Evolutionary conservation across 2,329 filamentous ascomycete genomes (phyloP).

Genomic region (Ilyonectria destructans): DNA sequence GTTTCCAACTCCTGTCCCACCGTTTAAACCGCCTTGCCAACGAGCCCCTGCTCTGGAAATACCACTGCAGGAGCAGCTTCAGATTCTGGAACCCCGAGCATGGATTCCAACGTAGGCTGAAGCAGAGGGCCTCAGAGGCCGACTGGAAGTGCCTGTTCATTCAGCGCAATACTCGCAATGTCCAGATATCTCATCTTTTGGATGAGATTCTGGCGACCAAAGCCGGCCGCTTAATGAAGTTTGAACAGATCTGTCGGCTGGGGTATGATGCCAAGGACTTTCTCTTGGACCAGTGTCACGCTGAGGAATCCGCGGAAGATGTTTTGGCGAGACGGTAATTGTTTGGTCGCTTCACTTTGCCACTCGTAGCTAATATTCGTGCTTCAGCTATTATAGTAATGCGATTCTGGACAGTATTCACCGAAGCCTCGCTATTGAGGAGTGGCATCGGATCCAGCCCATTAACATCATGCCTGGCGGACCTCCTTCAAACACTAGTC

Average conservation of each 20-base stretch:
- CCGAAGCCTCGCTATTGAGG: constrained; percentile 82
- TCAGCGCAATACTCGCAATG: constrained; percentile 69
- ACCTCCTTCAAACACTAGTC: constrained; percentile 59
- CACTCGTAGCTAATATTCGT: constrained; percentile 13
- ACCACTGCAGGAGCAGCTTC: constrained; percentile 80
- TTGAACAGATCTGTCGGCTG: constrained; percentile 79
- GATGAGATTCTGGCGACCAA: constrained; percentile 81
- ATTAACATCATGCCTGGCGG: constrained; percentile 36
- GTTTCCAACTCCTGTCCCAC: constrained; percentile 71
- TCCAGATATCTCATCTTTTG: constrained; percentile 68
- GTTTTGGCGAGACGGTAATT: constrained; percentile 80
- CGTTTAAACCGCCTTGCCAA: constrained; percentile 77
- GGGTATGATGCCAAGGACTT: constrained; percentile 94
- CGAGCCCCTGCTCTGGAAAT: constrained; percentile 85
- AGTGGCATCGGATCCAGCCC: constrained; percentile 73
- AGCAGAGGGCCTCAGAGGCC: constrained; percentile 67
- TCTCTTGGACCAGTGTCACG: constrained; percentile 77
- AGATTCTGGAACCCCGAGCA: constrained; percentile 82
- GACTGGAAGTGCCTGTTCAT: constrained; percentile 84
- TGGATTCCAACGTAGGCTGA: constrained; percentile 71
- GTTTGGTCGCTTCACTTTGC: constrained; percentile 50
- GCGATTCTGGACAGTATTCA: constrained; percentile 86
- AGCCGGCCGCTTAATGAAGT: constrained; percentile 77
- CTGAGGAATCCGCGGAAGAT: constrained; percentile 76
- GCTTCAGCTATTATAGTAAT: constrained; percentile 79